These are phyloP conservation scores for Eucalyptus melliodora DNA, from an alignment of 345 rosid genomes.

Conservation along the genomic window DNA sequence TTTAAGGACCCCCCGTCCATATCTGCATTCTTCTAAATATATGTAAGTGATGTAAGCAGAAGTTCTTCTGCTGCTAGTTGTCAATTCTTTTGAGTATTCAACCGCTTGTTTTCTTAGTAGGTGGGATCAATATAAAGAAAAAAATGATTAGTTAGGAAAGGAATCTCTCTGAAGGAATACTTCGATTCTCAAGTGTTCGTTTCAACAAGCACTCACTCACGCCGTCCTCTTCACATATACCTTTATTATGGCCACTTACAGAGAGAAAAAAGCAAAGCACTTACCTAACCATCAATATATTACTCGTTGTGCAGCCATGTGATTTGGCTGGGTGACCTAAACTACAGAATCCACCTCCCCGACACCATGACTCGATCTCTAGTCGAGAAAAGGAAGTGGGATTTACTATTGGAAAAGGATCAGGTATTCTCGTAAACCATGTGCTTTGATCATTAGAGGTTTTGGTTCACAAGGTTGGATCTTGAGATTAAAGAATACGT, in stretches of 20 bases:
- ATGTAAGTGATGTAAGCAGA: background rate
- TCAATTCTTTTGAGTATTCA: background rate
- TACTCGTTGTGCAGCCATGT: background rate
- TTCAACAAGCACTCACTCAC: background rate
- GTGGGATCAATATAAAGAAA: background rate
- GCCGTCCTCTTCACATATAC: background rate
- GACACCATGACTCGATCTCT: background rate
- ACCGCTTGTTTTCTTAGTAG: background rate
- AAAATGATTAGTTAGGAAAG: background rate
- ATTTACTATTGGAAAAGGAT: background rate
- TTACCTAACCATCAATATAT: background rate
- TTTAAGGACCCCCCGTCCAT: background rate
- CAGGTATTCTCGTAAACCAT: background rate
- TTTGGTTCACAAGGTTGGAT: background rate
- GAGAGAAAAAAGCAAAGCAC: background rate
- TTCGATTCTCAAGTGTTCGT: background rate
- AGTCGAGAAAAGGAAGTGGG: background rate
- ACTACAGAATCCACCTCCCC: constrained; percentile 5
- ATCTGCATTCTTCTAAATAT: background rate
- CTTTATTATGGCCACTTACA: background rate
- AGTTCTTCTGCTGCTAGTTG: background rate
- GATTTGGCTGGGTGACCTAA: constrained; percentile 8
- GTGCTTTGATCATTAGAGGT: background rate
- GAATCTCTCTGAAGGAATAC: background rate
- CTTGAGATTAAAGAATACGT: background rate